Conservation (phyloP, 768 basidiomycete species). For the Epithele typhae region DNA sequence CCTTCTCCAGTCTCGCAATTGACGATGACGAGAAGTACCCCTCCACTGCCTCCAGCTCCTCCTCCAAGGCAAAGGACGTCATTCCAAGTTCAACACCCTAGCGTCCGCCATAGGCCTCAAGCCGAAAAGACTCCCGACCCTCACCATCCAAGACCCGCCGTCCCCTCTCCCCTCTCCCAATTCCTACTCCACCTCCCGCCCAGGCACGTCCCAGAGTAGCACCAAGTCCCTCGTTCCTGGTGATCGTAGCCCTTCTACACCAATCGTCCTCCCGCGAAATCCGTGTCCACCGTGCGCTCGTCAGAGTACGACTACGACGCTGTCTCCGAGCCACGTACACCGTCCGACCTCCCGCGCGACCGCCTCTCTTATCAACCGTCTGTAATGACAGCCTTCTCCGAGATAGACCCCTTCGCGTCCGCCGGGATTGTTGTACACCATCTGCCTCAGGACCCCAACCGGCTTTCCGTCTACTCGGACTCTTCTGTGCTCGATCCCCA, state of each 20-base stretch:
- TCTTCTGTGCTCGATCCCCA: slow-evolving; percentile 43
- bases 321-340: slow-evolving; percentile 41
- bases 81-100: slow-evolving; percentile 47
- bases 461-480: slow-evolving; percentile 51
- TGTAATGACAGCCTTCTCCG: slow-evolving; percentile 52
- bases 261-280: slow-evolving; percentile 45
- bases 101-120: slow-evolving; percentile 61
- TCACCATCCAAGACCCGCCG: slow-evolving; percentile 51
- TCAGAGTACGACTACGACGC: slow-evolving; percentile 40
- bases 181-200: slow-evolving; percentile 6
- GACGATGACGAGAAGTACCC: slow-evolving; percentile 18
- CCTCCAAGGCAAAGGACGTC: slow-evolving; percentile 20
- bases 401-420: slow-evolving; percentile 61
- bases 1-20: slow-evolving; percentile 13
- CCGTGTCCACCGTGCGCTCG: slow-evolving; percentile 54
- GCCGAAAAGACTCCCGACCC: slow-evolving; percentile 48
- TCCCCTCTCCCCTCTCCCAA: slow-evolving; percentile 16
- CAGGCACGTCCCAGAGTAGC: slow-evolving; percentile 6
- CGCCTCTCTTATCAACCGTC: slow-evolving; percentile 42
- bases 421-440: slow-evolving; percentile 40
- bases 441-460: slow-evolving; percentile 37
- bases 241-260: slow-evolving; percentile 23
- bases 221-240: slow-evolving; percentile 12
- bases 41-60: slow-evolving; percentile 4
- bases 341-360: slow-evolving; percentile 37